phyloP scores from a whole-genome alignment of 257 asterid genomes.

The Solanum sejunctum region DNA sequence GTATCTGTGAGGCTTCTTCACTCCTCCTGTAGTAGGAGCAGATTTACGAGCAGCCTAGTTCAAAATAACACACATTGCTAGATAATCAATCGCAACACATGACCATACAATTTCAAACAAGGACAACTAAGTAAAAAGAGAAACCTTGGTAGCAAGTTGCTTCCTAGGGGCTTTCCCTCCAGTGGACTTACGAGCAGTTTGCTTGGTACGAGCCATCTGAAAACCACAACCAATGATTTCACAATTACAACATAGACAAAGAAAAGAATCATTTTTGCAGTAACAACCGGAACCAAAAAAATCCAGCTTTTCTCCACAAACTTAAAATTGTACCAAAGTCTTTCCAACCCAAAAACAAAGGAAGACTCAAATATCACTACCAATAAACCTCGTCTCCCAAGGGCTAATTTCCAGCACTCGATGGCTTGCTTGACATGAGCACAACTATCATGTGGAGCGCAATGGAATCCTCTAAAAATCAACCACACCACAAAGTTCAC shows the following conservation, averaged over 20 bases:
- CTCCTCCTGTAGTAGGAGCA: slow-evolving; percentile 79
- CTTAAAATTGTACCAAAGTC: no score
- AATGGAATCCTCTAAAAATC: no score
- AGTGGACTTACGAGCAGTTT: slow-evolving; percentile 69
- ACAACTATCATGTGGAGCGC: no score
- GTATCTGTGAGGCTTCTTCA: slow-evolving; percentile 66
- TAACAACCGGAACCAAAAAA: not conserved
- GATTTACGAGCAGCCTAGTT: slow-evolving; percentile 70
- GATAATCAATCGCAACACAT: not conserved
- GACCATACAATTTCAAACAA: no score
- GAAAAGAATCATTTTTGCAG: not conserved
- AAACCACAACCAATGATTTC: not conserved
- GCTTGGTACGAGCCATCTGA: slow-evolving; percentile 78
- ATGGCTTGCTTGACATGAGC: no score
- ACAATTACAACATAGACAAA: not conserved
- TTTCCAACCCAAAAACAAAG: no score
- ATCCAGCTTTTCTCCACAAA: not conserved
- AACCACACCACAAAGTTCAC: no score
- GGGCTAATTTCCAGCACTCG: no score
- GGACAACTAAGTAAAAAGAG: not conserved
- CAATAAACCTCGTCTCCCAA: no score
- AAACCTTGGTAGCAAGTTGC: slow-evolving; percentile 65
- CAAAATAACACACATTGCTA: not conserved
- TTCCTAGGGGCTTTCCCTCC: slow-evolving; percentile 81
- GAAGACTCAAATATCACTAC: no score